These are phyloP conservation scores for Oryza nivara DNA, from an alignment of 176 grass and related monocot genomes.

Conservation along the genomic window DNA sequence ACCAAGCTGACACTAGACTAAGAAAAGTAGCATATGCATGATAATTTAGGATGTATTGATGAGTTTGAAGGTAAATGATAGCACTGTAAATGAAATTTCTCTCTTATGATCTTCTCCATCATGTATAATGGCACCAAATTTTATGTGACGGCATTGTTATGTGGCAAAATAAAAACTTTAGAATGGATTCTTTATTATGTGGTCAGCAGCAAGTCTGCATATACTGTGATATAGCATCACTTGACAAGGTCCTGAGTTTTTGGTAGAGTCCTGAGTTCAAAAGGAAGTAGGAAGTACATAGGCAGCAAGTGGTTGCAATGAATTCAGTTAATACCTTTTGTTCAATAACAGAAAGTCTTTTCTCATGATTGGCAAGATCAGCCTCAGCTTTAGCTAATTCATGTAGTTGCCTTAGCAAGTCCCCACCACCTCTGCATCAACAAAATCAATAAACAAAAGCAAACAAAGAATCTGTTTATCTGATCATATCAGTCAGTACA, in stretches of 20 bases:
- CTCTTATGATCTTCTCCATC: background rate
- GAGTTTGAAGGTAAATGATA: slow-evolving; percentile 4
- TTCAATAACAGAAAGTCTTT: slow-evolving; percentile 67
- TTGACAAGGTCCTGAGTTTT: slow-evolving; percentile 11
- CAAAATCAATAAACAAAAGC: slow-evolving; percentile 34
- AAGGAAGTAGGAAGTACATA: background rate
- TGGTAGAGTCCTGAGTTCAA: slow-evolving; percentile 14
- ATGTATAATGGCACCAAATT: background rate
- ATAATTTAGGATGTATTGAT: background rate
- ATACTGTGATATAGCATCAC: background rate
- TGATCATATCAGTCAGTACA: slow-evolving; percentile 24
- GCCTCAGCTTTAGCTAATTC: slow-evolving; percentile 76
- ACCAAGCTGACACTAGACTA: background rate
- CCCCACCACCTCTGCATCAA: slow-evolving; percentile 63
- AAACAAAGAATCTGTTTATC: slow-evolving; percentile 11
- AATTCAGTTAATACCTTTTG: slow-evolving; percentile 56
- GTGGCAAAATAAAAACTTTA: background rate
- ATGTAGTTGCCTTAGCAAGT: slow-evolving; percentile 75
- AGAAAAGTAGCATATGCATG: slow-evolving; percentile 7
- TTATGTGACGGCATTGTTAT: background rate
- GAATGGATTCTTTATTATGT: background rate
- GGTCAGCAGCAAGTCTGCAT: slow-evolving; percentile 4
- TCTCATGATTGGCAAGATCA: slow-evolving; percentile 66
- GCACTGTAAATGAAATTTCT: slow-evolving; percentile 5
- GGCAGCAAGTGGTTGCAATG: background rate